A percentile compares a stretch with the other conserved stretches of the same genome.
These are phyloP conservation scores for Capronia coronata DNA, from an alignment of 2,329 filamentous ascomycete species.

Conservation along the genomic window DNA sequence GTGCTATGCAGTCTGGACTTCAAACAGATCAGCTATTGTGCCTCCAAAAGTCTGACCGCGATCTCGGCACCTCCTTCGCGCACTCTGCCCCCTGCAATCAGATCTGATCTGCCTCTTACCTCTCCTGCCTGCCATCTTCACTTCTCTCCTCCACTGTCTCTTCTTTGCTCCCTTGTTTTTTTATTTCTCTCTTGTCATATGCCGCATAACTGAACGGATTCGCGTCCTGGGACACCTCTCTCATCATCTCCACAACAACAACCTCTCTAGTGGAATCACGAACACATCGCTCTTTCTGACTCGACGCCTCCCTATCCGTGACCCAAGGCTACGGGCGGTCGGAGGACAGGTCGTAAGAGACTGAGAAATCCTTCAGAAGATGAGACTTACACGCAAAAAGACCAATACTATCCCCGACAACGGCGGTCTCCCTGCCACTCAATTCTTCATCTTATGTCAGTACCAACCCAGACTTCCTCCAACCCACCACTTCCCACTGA, in stretches of 20 bases:
- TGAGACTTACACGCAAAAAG: slow-evolving; percentile 51
- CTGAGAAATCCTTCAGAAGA: slow-evolving; percentile 44
- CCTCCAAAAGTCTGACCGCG: neutral
- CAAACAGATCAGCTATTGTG: too few relatives aligned
- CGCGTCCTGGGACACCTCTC: neutral
- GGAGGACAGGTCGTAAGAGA: slow-evolving; percentile 43
- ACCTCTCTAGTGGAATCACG: too few relatives aligned
- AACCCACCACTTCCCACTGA: neutral
- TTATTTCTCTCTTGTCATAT: neutral
- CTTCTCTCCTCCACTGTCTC: neutral
- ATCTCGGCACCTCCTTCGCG: neutral
- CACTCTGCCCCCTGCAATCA: neutral
- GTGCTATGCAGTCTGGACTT: too few relatives aligned
- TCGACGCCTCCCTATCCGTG: neutral
- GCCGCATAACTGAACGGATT: neutral
- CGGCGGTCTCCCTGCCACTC: slow-evolving; percentile 70
- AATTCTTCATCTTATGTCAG: slow-evolving; percentile 79
- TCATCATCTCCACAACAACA: neutral
- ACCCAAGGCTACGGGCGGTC: slow-evolving; percentile 1
- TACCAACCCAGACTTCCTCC: too few relatives aligned
- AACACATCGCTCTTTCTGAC: neutral
- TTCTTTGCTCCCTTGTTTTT: neutral
- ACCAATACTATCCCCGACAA: slow-evolving; percentile 51
- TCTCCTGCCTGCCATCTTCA: too few relatives aligned
- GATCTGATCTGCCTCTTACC: neutral